Conservation (phyloP, 2,329 filamentous ascomycete genomes). For the Clonostachys rosea region DNA sequence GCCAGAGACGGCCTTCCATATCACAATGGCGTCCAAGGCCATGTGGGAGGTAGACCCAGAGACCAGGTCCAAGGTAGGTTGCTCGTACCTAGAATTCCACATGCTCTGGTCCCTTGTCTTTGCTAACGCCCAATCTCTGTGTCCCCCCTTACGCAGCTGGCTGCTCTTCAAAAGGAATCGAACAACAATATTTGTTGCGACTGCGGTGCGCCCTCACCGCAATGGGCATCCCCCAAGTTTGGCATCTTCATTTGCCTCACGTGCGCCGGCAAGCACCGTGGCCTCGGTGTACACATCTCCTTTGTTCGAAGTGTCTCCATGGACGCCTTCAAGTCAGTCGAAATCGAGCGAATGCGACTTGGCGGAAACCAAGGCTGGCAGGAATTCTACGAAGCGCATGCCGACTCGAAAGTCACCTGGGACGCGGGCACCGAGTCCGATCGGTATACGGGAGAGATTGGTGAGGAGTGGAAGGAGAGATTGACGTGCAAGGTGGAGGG, state of each 20-base stretch:
- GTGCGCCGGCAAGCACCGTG: slow-evolving; percentile 91
- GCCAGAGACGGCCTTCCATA: no score
- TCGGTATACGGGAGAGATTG: slow-evolving; percentile 82
- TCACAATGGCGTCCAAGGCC: slow-evolving; percentile 60
- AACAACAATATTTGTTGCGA: slow-evolving; percentile 91
- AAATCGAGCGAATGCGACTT: slow-evolving; percentile 89
- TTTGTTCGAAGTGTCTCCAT: slow-evolving; percentile 97
- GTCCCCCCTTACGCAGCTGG: slow-evolving; percentile 54
- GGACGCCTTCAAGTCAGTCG: slow-evolving; percentile 93
- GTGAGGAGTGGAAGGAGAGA: slow-evolving; percentile 93
- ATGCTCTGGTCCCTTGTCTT: background rate
- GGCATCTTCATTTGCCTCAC: slow-evolving; percentile 98
- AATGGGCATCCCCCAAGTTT: slow-evolving; percentile 98
- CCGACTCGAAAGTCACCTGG: slow-evolving; percentile 66
- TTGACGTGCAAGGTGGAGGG: slow-evolving; percentile 85
- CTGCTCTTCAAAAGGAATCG: slow-evolving; percentile 84
- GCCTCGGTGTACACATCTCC: slow-evolving; percentile 94
- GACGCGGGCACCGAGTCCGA: slow-evolving; percentile 88
- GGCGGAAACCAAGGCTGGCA: slow-evolving; percentile 89
- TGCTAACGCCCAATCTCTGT: slow-evolving; percentile 5
- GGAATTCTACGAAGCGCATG: slow-evolving; percentile 75
- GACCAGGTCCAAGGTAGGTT: slow-evolving; percentile 81
- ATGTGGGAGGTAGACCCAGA: slow-evolving; percentile 99
- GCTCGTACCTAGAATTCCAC: background rate
- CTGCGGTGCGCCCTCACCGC: slow-evolving; percentile 89